phyloP scores from a whole-genome alignment of 2,329 filamentous ascomycete genomes.

The Nemania serpens region DNA sequence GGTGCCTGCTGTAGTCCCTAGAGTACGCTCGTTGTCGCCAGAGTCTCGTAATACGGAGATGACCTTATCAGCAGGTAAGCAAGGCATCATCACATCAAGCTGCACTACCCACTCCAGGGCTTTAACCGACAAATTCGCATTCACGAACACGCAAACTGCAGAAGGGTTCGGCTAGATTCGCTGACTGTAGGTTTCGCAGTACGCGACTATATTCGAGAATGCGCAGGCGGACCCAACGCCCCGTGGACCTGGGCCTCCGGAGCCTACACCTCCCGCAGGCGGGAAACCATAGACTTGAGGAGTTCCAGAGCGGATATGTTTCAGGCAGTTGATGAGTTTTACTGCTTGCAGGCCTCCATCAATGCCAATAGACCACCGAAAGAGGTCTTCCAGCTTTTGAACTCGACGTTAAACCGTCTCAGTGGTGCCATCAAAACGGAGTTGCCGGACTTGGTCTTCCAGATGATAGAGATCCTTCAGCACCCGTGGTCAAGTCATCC shows the following conservation, averaged over 20 bases:
- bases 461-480: conserved; percentile 31
- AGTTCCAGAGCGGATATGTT: conserved; percentile 25
- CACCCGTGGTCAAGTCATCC: conserved; percentile 31
- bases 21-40: conserved; percentile 27
- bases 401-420: conserved; percentile 30
- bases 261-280: conserved; percentile 21
- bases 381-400: conserved; percentile 29
- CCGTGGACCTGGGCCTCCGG: conserved; percentile 24
- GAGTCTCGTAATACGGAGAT: conserved; percentile 30
- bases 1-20: conserved; percentile 13
- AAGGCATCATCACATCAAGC: conserved; percentile 1
- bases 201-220: conserved; percentile 29
- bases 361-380: conserved; percentile 19
- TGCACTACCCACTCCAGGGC: background rate
- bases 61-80: conserved; percentile 31
- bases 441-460: conserved; percentile 32
- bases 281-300: conserved; percentile 8
- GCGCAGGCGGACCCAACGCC: conserved; percentile 25
- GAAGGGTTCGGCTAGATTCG: background rate
- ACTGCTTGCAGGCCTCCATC: conserved; percentile 30
- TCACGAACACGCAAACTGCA: background rate
- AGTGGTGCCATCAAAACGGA: conserved; percentile 28
- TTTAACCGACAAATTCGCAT: background rate
- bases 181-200: conserved; percentile 21
- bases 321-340: conserved; percentile 30